phyloP scores from a whole-genome alignment of 2,329 filamentous ascomycete species.

The Thelonectria rubi region DNA sequence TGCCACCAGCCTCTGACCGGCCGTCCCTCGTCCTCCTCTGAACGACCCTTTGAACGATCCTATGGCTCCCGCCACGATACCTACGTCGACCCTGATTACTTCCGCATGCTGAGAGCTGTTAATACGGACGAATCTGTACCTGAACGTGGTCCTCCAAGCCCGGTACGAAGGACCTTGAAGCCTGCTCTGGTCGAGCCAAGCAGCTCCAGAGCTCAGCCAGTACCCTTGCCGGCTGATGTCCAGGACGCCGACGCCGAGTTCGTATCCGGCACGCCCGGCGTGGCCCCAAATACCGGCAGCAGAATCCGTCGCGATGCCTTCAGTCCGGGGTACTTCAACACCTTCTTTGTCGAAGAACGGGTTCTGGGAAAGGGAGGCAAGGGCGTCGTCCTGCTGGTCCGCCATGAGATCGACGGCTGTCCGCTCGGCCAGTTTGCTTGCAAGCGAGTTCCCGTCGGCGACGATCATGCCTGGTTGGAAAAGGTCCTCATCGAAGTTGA shows the following conservation, averaged over 20 bases:
- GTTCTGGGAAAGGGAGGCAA: conserved; percentile 91
- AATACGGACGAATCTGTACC: conserved; percentile 53
- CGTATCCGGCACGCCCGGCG: conserved; percentile 61
- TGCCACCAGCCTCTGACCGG: conserved; percentile 77
- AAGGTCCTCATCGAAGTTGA: conserved; percentile 95
- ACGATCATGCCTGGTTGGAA: conserved; percentile 94
- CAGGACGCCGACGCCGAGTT: conserved; percentile 55
- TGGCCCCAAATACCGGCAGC: conserved; percentile 60
- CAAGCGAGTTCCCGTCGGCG: conserved; percentile 94
- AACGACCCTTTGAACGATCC: conserved; percentile 58
- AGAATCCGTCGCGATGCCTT: conserved; percentile 89
- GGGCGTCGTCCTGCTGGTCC: conserved; percentile 92
- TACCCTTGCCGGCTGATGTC: conserved; percentile 33
- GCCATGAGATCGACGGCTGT: conserved; percentile 90
- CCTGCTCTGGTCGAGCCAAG: conserved; percentile 48
- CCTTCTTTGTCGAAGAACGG: conserved; percentile 89
- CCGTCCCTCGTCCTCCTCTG: conserved; percentile 54
- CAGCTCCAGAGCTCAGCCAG: conserved; percentile 23
- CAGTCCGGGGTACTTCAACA: conserved; percentile 89
- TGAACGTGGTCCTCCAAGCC: conserved; percentile 59
- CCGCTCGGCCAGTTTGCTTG: conserved; percentile 91
- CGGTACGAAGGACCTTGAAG: conserved; percentile 62
- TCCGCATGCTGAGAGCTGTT: conserved; percentile 82
- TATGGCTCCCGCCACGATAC: conserved; percentile 59
- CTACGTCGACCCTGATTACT: conserved; percentile 93